Conservation (phyloP, 495 filamentous ascomycete genomes). For the Talaromyces stipitatus region DNA sequence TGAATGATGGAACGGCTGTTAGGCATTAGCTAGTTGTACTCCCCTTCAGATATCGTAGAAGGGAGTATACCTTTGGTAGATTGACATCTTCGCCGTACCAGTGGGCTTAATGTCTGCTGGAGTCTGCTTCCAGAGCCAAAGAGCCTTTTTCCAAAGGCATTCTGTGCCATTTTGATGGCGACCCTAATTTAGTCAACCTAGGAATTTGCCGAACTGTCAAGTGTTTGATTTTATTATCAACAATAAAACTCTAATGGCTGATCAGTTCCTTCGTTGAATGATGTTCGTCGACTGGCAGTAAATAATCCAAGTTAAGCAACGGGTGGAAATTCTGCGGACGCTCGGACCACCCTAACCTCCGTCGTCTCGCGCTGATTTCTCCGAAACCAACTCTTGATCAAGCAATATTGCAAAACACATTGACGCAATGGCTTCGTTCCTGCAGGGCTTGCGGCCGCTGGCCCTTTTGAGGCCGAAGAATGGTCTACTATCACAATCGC, state of each 20-base stretch:
- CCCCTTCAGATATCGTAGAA: background rate
- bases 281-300: background rate
- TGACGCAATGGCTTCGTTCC: conserved; percentile 51
- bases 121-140: conserved; percentile 27
- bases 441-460: conserved; percentile 54
- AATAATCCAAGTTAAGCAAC: background rate
- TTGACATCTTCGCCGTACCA: conserved; percentile 27
- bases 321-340: conserved; percentile 35
- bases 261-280: background rate
- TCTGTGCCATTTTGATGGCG: conserved; percentile 29
- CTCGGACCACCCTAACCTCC: conserved; percentile 23
- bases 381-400: conserved; percentile 3
- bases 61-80: conserved; percentile 27
- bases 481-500: background rate
- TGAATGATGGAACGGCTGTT: conserved; percentile 41
- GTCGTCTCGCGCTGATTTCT: conserved; percentile 13
- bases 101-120: conserved; percentile 23
- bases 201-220: too few relatives aligned
- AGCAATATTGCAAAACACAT: background rate
- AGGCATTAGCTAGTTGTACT: background rate
- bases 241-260: background rate
- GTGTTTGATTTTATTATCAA: too few relatives aligned
- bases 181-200: too few relatives aligned
- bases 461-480: conserved; percentile 51
- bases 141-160: conserved; percentile 30